Evolutionary conservation across 1,284 basidiomycete genomes (phyloP), one percentile per base, ranked within the genome.

Genomic region (Leccinum variabile): DNA sequence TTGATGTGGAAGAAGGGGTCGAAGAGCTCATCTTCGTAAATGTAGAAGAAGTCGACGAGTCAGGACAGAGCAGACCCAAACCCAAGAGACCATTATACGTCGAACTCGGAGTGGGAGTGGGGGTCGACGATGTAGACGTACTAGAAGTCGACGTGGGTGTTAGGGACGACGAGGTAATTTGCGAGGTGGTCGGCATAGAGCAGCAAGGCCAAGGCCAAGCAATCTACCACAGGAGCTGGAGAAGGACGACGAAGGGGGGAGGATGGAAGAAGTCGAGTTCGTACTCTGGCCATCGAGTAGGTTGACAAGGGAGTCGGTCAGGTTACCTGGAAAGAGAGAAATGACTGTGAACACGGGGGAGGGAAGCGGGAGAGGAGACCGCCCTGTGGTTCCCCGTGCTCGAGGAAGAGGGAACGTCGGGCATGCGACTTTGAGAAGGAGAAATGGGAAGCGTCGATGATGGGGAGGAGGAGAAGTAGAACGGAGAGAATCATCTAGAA

Each of bases 361-460:
- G 10, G 25, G 16, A 53, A 53, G 52, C 25, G 39, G 7, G 9
- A 54, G 11, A 6, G 28, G 35, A 58, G 44, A 22, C 41, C 54
- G 25, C 63, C 61, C 44, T 56, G 59, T 18, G 66, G 41, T n/a
- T 54, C 55, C 65, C 72, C 69, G 50, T 73, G 74, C 65, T 69
- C 77, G 59, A 74, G 66, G 10, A 81, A 80, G 28, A 50, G 22
- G 22, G 25, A 50, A 50, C 80, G 77, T 54, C 82, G 76, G 13
- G 79, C 75, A 75, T 83, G 80, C 4, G 79, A 77, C 37, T 73
- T 66, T 25, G 67, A 57, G 11, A 70, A 50, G 16, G 77, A 77
- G 1, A 78, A 76, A 66, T 79, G 80, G 55, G 72, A 67, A 3
- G 78, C 79, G 50, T 74, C 65, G 57, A 72, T 73, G 37, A 69